Evolutionary conservation across 2,329 filamentous ascomycete genomes (phyloP), one percentile per base, ranked within the genome.

Genomic region (Didymella lethalis): DNA sequence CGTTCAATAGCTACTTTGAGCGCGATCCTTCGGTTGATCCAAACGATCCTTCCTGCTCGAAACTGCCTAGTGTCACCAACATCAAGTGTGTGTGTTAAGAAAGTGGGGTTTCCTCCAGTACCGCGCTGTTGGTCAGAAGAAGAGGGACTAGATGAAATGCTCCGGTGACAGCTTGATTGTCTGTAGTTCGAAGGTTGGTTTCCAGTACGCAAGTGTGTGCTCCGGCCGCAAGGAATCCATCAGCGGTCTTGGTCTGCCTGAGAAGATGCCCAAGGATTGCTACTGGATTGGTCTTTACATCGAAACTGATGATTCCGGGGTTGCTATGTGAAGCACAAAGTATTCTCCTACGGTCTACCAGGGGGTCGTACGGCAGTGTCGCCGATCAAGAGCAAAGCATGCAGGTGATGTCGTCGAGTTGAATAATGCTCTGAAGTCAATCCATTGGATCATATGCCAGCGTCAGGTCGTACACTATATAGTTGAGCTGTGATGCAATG

Each of bases 81-180:
- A 72, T 73, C 64, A 74, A 73, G 53, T 75, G 74, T 47, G 66
- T 68, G 7, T 63, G 72, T 46, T 66, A 67, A 45, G 45, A 7
- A 55, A 55, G 16, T 55, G 45, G 45, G 45, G 49, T 23, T 55
- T 48, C 38, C 36, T 55, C 20, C 38, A 55, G n/a, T 55, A 55
- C n/a, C 52, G 45, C 14, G 28, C 38, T 43, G 45, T 55, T 29
- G 52, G 45, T 12, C 45, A 43, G 11, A 28, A 36, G 14, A 38
- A 44, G 14, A 29, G 18, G 26, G 45, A 55, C 12, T 48, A 55
- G 10, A 55, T 55, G 23, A 48, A 48, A 7, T 48, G 52, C 29
- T 55, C 45, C n/a, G 52, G 38, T 28, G 52, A 55, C 38, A 49
- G 49, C 23, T 44, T 55, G 11, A 55, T 55, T 29, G 11, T 34